Evolutionary conservation across 257 asterid genomes (phyloP), one percentile per base, ranked within the genome.

Genomic region (Solanum sitiens): DNA sequence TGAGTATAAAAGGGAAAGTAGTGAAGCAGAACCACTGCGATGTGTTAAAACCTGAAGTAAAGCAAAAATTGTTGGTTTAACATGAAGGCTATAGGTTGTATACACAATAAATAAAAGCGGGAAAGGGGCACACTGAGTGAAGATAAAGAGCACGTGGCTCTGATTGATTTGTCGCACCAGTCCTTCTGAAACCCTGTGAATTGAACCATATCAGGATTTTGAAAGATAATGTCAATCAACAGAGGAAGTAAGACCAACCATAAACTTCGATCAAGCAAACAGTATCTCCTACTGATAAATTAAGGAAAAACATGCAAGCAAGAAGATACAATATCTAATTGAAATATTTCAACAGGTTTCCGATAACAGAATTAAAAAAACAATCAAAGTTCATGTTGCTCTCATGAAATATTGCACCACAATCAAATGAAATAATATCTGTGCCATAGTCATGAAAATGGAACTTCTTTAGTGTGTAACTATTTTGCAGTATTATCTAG

Each of bases 61-160:
- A 39, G 59, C 83, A 83, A 70, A 56, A 87, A 68, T 21, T 88
- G 85, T 44, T 40, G 30, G 61, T 27, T 80, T 77, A 88, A 53
- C 59, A 86, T 35, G 68, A 86, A 83, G 77, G 80, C 56, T 88
- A 85, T 59, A 87, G 72, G 4, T 85, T 44, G 16, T 30, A 32
- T 53, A 80, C 70, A 85, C 33, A 77, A 85, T 87, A 35, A 33
- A n/a, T 14, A 63, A 80, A 80, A 47, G 71, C 87, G 84, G 80
- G 45, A 89, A 74, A 90, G 87, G 85, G 70, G 42, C 95, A 65
- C 90, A 94, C 98, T 32, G 98, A 93, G 88, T 95, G 93, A 86
- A 95, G 98, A 92, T 95, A 95, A 87, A 94, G 93, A 67, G 98
- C 90, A 45, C 96, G 98, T 76, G 94, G 98, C 92, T 93, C 98